Evolutionary conservation across 2,329 filamentous ascomycete genomes (phyloP).

Genomic region (Ophiognomonia clavigignenti-juglandacearum): DNA sequence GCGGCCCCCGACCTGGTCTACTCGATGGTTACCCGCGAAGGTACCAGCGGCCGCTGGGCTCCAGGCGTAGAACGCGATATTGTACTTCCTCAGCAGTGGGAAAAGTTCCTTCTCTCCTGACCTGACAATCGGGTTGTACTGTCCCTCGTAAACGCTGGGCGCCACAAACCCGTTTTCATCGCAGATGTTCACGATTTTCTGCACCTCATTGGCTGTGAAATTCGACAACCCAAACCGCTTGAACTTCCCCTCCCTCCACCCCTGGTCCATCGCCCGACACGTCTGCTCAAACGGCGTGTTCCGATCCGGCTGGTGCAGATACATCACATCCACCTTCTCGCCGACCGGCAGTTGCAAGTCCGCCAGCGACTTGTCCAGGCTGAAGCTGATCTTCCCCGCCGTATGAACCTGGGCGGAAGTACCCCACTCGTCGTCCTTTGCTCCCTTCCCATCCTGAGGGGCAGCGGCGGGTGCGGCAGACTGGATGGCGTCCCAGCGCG

Average conservation of each 20-base stretch:
- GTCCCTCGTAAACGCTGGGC: conserved; percentile 67
- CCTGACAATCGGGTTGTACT: conserved; percentile 50
- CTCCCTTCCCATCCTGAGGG: too few relatives aligned
- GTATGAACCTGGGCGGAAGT: too few relatives aligned
- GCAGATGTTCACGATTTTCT: conserved; percentile 63
- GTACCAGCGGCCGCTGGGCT: not conserved
- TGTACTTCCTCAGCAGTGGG: conserved; percentile 28
- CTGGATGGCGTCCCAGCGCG: too few relatives aligned
- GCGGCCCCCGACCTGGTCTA: too few relatives aligned
- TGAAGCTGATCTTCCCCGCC: conserved; percentile 22
- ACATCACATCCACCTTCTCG: conserved; percentile 2
- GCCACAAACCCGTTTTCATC: conserved; percentile 59
- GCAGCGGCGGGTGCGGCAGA: too few relatives aligned
- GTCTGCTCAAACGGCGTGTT: conserved; percentile 34
- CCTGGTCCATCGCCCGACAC: conserved; percentile 29
- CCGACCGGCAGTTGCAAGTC: conserved; percentile 20
- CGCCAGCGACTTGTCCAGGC: conserved; percentile 27
- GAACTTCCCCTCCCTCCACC: conserved; percentile 33
- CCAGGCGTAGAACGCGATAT: conserved; percentile 33
- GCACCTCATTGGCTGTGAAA: conserved; percentile 57
- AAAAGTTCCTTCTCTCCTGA: conserved; percentile 30
- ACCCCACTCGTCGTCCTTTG: too few relatives aligned
- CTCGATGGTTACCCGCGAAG: too few relatives aligned
- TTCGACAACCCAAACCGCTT: conserved; percentile 35
- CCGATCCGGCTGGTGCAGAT: conserved; percentile 1